Conservation (phyloP, 1,284 basidiomycete species). For the Leccinum solheimii region DNA sequence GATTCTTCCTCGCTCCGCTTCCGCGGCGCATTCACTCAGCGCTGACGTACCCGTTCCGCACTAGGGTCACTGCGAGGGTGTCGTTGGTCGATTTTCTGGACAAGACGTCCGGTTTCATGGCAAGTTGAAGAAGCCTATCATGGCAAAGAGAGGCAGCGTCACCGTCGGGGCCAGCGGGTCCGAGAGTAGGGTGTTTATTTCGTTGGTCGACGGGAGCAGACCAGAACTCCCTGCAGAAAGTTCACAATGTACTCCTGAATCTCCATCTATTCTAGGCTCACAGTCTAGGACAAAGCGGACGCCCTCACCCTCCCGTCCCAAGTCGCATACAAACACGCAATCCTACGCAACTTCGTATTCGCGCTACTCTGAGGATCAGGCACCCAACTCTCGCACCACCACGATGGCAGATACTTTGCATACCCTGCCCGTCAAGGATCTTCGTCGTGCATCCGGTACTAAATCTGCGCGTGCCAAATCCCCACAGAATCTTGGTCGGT, state of each 20-base stretch:
- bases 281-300: slow-evolving; percentile 22
- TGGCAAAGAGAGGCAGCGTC: slow-evolving; percentile 57
- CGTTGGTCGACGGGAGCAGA: slow-evolving; percentile 16
- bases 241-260: slow-evolving; percentile 17
- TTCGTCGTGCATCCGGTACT: neutral
- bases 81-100: slow-evolving; percentile 80
- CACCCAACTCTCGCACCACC: slow-evolving; percentile 4
- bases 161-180: neutral
- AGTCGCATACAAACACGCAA: slow-evolving; percentile 14
- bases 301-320: slow-evolving; percentile 20
- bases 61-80: slow-evolving; percentile 87
- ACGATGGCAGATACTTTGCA: slow-evolving; percentile 4
- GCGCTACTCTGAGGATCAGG: slow-evolving; percentile 18
- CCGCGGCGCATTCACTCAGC: neutral
- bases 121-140: slow-evolving; percentile 79
- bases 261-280: slow-evolving; percentile 20
- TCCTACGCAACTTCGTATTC: slow-evolving; percentile 21
- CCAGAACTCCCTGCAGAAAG: slow-evolving; percentile 1
- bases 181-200: slow-evolving; percentile 20
- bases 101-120: slow-evolving; percentile 70
- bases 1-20: neutral
- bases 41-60: slow-evolving; percentile 5
- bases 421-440: neutral
- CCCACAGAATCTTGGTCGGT: slow-evolving; percentile 13
- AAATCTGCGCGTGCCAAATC: slow-evolving; percentile 22